Conservation (phyloP, 2,329 filamentous ascomycete species). For the Fusarium kyushuense region DNA sequence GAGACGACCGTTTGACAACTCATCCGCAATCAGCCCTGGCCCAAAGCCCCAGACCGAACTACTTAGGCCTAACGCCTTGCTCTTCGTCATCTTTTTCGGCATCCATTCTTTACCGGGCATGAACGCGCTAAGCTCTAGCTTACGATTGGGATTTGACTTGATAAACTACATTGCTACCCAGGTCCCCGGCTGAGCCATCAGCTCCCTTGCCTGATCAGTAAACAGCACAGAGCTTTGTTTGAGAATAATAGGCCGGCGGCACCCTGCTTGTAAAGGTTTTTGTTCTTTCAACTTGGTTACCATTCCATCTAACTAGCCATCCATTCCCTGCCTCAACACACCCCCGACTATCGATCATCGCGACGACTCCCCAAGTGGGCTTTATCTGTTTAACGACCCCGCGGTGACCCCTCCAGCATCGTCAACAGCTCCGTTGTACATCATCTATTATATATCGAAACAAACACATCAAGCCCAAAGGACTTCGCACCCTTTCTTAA, state of each 20-base stretch:
- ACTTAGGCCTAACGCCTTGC: slow-evolving; percentile 47
- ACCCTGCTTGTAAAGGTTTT: slow-evolving; percentile 45
- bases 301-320: slow-evolving; percentile 44
- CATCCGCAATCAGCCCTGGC: slow-evolving; percentile 50
- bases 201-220: slow-evolving; percentile 48
- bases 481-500: slow-evolving; percentile 5
- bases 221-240: slow-evolving; percentile 44
- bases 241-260: slow-evolving; percentile 47
- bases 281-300: slow-evolving; percentile 45
- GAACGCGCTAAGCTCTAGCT: slow-evolving; percentile 48
- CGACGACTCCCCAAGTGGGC: slow-evolving; percentile 42
- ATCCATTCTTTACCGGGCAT: slow-evolving; percentile 47
- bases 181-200: slow-evolving; percentile 48
- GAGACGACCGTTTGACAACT: slow-evolving; percentile 54
- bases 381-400: slow-evolving; percentile 43
- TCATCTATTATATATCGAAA: slow-evolving; percentile 17
- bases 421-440: slow-evolving; percentile 22
- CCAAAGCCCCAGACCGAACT: slow-evolving; percentile 48
- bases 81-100: slow-evolving; percentile 48
- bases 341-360: slow-evolving; percentile 46
- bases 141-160: slow-evolving; percentile 48
- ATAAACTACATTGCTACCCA: slow-evolving; percentile 50
- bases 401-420: slow-evolving; percentile 46
- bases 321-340: slow-evolving; percentile 45
- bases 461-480: slow-evolving; percentile 1